phyloP scores from a whole-genome alignment of 148 eudicot genomes.

The Camellia granthamiana region DNA sequence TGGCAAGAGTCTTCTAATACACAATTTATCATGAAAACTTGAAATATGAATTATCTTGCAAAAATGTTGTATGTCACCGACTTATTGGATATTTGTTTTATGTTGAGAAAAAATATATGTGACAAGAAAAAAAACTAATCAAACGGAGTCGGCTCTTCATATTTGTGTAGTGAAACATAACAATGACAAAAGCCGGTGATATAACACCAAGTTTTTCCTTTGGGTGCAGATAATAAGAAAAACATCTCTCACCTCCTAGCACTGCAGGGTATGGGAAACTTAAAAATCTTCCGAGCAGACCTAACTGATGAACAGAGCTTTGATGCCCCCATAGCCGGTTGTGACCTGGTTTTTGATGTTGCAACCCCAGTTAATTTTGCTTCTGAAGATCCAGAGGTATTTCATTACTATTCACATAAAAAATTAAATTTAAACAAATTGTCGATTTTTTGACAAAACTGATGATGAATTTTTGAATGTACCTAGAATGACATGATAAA shows the following conservation, averaged over 20 bases:
- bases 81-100: no score
- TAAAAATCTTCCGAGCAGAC: conserved; percentile 52
- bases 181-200: no score
- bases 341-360: conserved; percentile 55
- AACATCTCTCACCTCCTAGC: conserved; percentile 48
- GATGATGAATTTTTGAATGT: background rate
- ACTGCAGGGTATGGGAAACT: conserved; percentile 38
- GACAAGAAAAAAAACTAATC: no score
- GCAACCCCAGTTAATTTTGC: conserved; percentile 74
- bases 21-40: no score
- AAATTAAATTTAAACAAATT: background rate
- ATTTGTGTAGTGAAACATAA: no score
- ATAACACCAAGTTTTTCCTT: background rate
- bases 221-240: conserved; percentile 42
- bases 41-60: no score
- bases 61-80: no score
- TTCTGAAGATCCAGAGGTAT: conserved; percentile 68
- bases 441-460: background rate
- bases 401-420: background rate
- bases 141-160: no score
- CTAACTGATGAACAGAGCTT: conserved; percentile 58
- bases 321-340: conserved; percentile 52
- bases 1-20: no score
- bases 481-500: conserved; percentile 61
- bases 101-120: no score